These are phyloP conservation scores for Pseudoperonospora humuli DNA, from an alignment of 352 stramenopile species.

Conservation along the genomic window DNA sequence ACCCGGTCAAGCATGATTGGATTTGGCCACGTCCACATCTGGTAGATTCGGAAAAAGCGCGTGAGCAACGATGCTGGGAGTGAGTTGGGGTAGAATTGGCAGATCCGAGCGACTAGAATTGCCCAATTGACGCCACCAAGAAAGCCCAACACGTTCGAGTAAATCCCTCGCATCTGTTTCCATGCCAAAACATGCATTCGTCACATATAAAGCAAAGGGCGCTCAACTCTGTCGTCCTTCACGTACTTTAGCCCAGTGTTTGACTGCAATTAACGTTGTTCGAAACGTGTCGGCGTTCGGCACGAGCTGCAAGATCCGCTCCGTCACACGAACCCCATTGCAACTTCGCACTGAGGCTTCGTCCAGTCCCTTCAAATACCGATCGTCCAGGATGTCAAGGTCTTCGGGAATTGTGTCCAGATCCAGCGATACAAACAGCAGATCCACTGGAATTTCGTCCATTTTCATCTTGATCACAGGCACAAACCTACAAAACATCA, in stretches of 20 bases:
- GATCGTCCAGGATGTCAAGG: conserved; percentile 78
- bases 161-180: conserved; percentile 90
- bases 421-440: conserved; percentile 88
- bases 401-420: conserved; percentile 49
- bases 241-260: conserved; percentile 82
- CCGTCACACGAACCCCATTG: conserved; percentile 93
- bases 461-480: conserved; percentile 94
- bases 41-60: conserved; percentile 94
- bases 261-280: conserved; percentile 86
- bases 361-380: conserved; percentile 84
- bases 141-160: conserved; percentile 98
- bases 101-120: conserved; percentile 95
- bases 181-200: conserved; percentile 5
- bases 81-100: conserved; percentile 86
- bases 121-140: conserved; percentile 98
- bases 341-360: conserved; percentile 88
- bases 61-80: conserved; percentile 82
- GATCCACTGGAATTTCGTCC: conserved; percentile 85
- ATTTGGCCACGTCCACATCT: conserved; percentile 94
- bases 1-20: conserved; percentile 84
- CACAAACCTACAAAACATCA: conserved; percentile 43
- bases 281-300: conserved; percentile 80
- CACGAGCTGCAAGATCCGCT: conserved; percentile 90
- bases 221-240: not conserved
- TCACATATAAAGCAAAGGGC: not conserved